phyloP scores from a whole-genome alignment of 306 rosid genomes.

The Castanea mollissima region DNA sequence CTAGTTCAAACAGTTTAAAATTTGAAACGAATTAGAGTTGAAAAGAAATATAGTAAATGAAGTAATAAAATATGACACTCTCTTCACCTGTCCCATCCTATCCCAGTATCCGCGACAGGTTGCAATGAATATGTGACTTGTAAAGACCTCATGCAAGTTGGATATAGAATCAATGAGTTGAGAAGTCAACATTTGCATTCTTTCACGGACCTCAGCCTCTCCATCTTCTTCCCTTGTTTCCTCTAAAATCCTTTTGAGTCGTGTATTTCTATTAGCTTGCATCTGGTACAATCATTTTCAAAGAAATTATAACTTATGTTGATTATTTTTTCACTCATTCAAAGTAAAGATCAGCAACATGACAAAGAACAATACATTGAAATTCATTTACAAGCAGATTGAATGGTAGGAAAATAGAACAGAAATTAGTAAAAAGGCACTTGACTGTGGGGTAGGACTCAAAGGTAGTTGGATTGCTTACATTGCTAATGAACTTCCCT shows the following conservation, averaged over 20 bases:
- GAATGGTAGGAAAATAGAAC: not conserved
- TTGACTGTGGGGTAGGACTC: conserved; percentile 1
- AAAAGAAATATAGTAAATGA: conserved; percentile 14
- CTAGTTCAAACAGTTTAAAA: conserved; percentile 34
- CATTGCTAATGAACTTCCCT: conserved; percentile 85
- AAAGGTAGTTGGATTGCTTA: conserved; percentile 31
- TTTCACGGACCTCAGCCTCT: conserved; percentile 87
- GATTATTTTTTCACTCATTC: not conserved
- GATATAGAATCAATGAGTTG: conserved; percentile 77
- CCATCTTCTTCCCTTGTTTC: conserved; percentile 93
- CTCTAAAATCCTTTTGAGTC: conserved; percentile 83
- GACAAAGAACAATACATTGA: not conserved
- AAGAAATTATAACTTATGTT: not conserved
- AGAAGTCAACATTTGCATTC: conserved; percentile 79
- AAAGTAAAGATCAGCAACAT: not conserved
- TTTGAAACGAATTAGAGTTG: conserved; percentile 4
- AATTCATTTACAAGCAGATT: conserved; percentile 4
- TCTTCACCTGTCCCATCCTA: conserved; percentile 87
- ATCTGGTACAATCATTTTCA: conserved; percentile 44
- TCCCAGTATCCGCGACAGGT: conserved; percentile 91
- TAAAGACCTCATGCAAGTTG: conserved; percentile 84
- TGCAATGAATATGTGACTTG: conserved; percentile 74
- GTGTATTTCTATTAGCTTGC: conserved; percentile 68
- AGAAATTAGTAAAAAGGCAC: not conserved
- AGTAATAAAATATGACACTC: not conserved